Percentiles rank a stretch among this genome's conserved stretches.
Conservation (phyloP, 2,329 filamentous ascomycete species). For the Albifimbria verrucaria region DNA sequence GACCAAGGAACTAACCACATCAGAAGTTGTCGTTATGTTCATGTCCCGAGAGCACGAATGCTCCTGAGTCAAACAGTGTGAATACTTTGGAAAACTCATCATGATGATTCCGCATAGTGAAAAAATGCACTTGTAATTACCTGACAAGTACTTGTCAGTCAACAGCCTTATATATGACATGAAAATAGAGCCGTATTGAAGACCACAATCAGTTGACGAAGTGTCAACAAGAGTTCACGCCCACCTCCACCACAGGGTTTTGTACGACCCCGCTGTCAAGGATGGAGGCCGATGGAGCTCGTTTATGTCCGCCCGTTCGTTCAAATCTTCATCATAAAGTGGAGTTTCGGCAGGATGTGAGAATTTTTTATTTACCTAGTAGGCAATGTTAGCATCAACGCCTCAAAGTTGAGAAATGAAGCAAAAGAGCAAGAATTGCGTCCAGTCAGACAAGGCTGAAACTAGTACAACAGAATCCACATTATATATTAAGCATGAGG, state of each 20-base stretch:
- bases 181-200: constrained; percentile 24
- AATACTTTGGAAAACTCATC: constrained; percentile 53
- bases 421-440: constrained; percentile 19
- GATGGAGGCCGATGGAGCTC: constrained; percentile 47
- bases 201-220: constrained; percentile 60
- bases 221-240: constrained; percentile 60
- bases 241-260: constrained; percentile 51
- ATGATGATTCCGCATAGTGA: constrained; percentile 23
- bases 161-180: constrained; percentile 15
- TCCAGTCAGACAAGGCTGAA: constrained; percentile 68
- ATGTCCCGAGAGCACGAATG: constrained; percentile 42
- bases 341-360: constrained; percentile 10
- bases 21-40: constrained; percentile 54
- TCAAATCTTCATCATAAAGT: constrained; percentile 61
- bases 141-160: constrained; percentile 29
- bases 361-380: constrained; percentile 39
- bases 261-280: constrained; percentile 59
- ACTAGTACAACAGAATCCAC: constrained; percentile 60
- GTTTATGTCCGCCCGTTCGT: constrained; percentile 69
- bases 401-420: constrained; percentile 13
- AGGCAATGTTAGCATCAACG: constrained; percentile 33
- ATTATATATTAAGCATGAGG: constrained; percentile 65
- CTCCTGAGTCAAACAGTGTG: constrained; percentile 55
- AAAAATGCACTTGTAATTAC: constrained; percentile 26
- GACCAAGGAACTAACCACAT: constrained; percentile 21